A percentile compares a stretch with the other conserved stretches of the same genome.
These are phyloP conservation scores for Macrocystidia cucumis DNA, from an alignment of 1,284 basidiomycete genomes.

Conservation along the genomic window DNA sequence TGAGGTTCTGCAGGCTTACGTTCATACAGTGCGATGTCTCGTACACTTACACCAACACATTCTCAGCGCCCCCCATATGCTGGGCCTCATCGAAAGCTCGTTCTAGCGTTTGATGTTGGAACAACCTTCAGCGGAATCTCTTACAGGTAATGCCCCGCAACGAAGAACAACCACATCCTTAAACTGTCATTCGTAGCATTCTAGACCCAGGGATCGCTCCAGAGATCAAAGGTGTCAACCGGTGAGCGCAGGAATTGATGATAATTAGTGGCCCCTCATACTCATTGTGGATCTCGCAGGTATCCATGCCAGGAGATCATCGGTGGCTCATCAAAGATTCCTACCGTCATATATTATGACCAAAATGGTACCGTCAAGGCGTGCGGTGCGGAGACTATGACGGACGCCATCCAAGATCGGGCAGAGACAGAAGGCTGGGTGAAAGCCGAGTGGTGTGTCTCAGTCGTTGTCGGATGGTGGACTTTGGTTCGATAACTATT, in stretches of 20 bases:
- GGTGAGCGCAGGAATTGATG: slow-evolving; percentile 17
- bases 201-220: slow-evolving; percentile 38
- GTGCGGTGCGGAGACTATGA: slow-evolving; percentile 44
- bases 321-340: slow-evolving; percentile 31
- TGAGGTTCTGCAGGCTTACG: not conserved
- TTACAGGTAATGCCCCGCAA: slow-evolving; percentile 17
- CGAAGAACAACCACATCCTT: not conserved
- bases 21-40: too few relatives aligned
- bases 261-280: not conserved
- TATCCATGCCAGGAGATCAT: slow-evolving; percentile 14
- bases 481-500: not conserved
- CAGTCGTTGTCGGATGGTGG: not conserved
- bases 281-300: slow-evolving; percentile 1
- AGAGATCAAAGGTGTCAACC: slow-evolving; percentile 34
- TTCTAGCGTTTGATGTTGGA: slow-evolving; percentile 25
- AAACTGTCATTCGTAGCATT: slow-evolving; percentile 13
- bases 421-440: slow-evolving; percentile 32
- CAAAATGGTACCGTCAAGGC: slow-evolving; percentile 34
- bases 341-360: slow-evolving; percentile 38
- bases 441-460: slow-evolving; percentile 33
- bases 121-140: slow-evolving; percentile 24
- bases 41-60: slow-evolving; percentile 1
- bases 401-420: slow-evolving; percentile 27
- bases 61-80: slow-evolving; percentile 13
- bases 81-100: slow-evolving; percentile 18